Evolutionary conservation across 2,329 filamentous ascomycete species (phyloP).

Genomic region (Aspergillus flavus): DNA sequence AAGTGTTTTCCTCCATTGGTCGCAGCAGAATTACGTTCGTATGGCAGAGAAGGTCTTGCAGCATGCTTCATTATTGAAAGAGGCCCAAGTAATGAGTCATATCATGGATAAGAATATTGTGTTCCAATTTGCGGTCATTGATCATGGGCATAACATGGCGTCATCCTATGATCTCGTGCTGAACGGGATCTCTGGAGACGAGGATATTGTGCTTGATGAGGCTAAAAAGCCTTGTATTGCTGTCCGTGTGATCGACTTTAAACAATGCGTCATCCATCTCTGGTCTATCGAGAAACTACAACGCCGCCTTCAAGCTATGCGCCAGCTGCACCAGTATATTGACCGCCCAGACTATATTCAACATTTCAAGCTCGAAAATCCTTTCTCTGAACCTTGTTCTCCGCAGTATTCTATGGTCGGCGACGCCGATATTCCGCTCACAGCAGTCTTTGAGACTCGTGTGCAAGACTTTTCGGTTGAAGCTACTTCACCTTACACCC

Average conservation of each 20-base stretch:
- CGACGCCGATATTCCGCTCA: slow-evolving; percentile 87
- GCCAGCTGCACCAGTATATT: slow-evolving; percentile 94
- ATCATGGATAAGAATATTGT: slow-evolving; percentile 90
- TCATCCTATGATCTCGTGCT: slow-evolving; percentile 97
- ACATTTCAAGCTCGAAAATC: slow-evolving; percentile 89
- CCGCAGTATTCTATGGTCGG: slow-evolving; percentile 90
- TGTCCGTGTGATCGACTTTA: slow-evolving; percentile 88
- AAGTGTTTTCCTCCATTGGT: slow-evolving; percentile 73
- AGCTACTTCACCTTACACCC: slow-evolving; percentile 88
- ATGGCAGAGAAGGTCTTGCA: slow-evolving; percentile 93
- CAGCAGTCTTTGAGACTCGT: slow-evolving; percentile 89
- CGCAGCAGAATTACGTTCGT: slow-evolving; percentile 79
- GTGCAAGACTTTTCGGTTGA: slow-evolving; percentile 94
- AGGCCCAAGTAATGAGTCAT: slow-evolving; percentile 97
- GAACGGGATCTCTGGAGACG: slow-evolving; percentile 84
- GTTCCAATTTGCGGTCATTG: slow-evolving; percentile 93
- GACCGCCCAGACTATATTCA: slow-evolving; percentile 93
- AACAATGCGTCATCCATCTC: slow-evolving; percentile 79
- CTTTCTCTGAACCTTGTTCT: slow-evolving; percentile 88
- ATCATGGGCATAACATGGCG: slow-evolving; percentile 81
- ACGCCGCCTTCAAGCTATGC: slow-evolving; percentile 85
- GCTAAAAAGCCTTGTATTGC: slow-evolving; percentile 87
- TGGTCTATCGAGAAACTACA: slow-evolving; percentile 95
- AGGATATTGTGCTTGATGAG: slow-evolving; percentile 78
- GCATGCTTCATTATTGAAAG: slow-evolving; percentile 84